Evolutionary conservation across 73 alveolate genomes (phyloP), one percentile per base, ranked within the genome.

Genomic region (Stentor coeruleus): DNA sequence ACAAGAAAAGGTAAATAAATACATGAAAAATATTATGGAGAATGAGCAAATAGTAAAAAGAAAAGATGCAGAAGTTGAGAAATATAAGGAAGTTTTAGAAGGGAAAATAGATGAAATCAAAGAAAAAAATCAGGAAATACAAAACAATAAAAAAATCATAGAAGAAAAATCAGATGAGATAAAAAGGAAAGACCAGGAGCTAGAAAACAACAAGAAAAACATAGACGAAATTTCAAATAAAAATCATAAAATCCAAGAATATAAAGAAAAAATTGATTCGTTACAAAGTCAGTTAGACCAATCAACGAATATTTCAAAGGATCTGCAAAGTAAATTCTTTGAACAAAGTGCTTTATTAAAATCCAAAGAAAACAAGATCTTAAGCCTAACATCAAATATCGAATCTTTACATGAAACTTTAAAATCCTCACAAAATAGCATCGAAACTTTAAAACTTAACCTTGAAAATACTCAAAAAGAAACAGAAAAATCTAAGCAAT

Each of bases 171-270:
- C 66, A 11, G 20, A 49, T 11, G 20, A 49, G 20, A 49, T 11
- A 11, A 49, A 11, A 49, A 49, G 74, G 31, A 57, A 42, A 3
- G 38, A 66, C 72, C 40, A 77, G 74, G 83, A 83, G 74, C 33
- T 83, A n/a, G 49, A 49, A 20, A 49, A 49, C 66, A 11, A 11
- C 66, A 49, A 49, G 28, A 49, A 49, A 49, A 49, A 49, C 66
- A 49, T 49, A 20, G 20, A 49, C 28, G 20, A 49, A 49, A 11
- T 49, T 11, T 11, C 6, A 49, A 49, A 49, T 49, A 11, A 49
- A 11, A 6, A 49, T 6, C 6, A 49, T 6, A 49, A 49, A 6
- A 11, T 49, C 66, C 6, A 49, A 6, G 20, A 49, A 49, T 11
- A 49, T 20, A 11, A 11, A 20, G 20, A 49, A 49, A 49, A 49